These are phyloP conservation scores for Kuraishia molischiana DNA, from an alignment of 805 yeast genomes.

Conservation along the genomic window DNA sequence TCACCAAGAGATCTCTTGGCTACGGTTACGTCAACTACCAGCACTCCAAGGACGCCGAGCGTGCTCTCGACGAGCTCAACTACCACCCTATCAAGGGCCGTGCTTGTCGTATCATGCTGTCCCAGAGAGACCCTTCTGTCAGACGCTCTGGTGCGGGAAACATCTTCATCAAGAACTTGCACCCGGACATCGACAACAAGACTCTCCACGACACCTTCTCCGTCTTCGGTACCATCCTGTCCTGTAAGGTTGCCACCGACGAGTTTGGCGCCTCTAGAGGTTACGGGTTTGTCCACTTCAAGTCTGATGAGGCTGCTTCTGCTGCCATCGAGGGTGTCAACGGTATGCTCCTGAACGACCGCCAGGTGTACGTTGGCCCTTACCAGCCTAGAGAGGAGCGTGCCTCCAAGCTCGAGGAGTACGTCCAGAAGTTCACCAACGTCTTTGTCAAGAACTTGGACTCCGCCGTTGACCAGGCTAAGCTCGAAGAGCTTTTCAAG, in stretches of 20 bases:
- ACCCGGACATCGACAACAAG: slow-evolving; percentile 97
- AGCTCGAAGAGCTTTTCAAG: slow-evolving; percentile 62
- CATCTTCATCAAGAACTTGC: slow-evolving; percentile 96
- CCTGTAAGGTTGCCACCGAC: slow-evolving; percentile 96
- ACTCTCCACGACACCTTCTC: slow-evolving; percentile 97
- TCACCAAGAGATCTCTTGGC: slow-evolving; percentile 93
- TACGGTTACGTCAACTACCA: slow-evolving; percentile 97
- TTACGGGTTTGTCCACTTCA: slow-evolving; percentile 96
- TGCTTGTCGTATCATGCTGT: slow-evolving; percentile 99
- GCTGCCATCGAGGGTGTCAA: slow-evolving; percentile 95
- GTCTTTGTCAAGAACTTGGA: slow-evolving; percentile 89
- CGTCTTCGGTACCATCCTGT: slow-evolving; percentile 90
- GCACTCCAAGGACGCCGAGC: slow-evolving; percentile 81
- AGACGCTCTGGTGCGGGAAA: slow-evolving; percentile 95
- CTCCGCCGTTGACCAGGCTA: slow-evolving; percentile 56
- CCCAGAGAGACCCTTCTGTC: slow-evolving; percentile 95
- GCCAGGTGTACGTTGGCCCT: slow-evolving; percentile 91
- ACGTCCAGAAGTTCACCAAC: slow-evolving; percentile 91
- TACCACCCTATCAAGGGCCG: slow-evolving; percentile 89
- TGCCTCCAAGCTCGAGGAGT: slow-evolving; percentile 82
- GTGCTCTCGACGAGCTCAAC: slow-evolving; percentile 92
- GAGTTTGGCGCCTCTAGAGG: slow-evolving; percentile 87
- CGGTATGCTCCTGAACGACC: slow-evolving; percentile 96
- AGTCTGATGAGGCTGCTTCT: slow-evolving; percentile 82
- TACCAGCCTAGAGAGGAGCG: slow-evolving; percentile 92